phyloP scores from a whole-genome alignment of 129 eudicot genomes.

The Scalesia atractyloides region DNA sequence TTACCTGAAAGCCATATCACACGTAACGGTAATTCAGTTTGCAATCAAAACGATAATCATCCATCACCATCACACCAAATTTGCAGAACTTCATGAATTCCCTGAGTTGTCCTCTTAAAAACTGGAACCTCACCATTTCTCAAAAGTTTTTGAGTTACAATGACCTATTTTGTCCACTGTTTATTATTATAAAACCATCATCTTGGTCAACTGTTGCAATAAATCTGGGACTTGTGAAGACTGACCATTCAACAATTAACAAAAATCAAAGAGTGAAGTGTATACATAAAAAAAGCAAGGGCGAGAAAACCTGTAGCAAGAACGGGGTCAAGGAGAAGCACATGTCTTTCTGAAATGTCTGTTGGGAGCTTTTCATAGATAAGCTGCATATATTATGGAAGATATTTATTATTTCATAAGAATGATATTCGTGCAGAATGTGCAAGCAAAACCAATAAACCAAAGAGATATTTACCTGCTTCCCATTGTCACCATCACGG shows the following conservation, averaged over 20 bases:
- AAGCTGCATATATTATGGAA: conserved; percentile 51
- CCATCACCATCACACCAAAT: background rate
- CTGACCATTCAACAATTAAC: background rate
- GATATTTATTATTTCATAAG: background rate
- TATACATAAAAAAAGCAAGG: conserved; percentile 5
- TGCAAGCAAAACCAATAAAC: background rate
- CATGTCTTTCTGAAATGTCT: conserved; percentile 92
- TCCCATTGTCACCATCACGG: conserved; percentile 97
- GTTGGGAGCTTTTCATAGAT: conserved; percentile 96
- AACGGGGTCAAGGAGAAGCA: conserved; percentile 97
- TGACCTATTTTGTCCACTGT: background rate
- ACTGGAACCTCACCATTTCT: background rate
- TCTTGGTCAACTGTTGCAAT: conserved; percentile 5
- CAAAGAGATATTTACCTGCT: conserved; percentile 55
- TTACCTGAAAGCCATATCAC: conserved; percentile 53
- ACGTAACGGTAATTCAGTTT: background rate
- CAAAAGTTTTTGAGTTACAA: conserved; percentile 5
- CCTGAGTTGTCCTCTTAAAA: background rate
- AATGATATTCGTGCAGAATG: no score
- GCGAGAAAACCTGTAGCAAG: conserved; percentile 87
- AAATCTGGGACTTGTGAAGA: background rate
- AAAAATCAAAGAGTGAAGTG: conserved; percentile 2
- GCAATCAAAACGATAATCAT: conserved; percentile 1
- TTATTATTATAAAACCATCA: conserved; percentile 12
- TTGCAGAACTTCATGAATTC: conserved; percentile 10